phyloP scores from a whole-genome alignment of 768 basidiomycete genomes.

The Podaxis sp. region DNA sequence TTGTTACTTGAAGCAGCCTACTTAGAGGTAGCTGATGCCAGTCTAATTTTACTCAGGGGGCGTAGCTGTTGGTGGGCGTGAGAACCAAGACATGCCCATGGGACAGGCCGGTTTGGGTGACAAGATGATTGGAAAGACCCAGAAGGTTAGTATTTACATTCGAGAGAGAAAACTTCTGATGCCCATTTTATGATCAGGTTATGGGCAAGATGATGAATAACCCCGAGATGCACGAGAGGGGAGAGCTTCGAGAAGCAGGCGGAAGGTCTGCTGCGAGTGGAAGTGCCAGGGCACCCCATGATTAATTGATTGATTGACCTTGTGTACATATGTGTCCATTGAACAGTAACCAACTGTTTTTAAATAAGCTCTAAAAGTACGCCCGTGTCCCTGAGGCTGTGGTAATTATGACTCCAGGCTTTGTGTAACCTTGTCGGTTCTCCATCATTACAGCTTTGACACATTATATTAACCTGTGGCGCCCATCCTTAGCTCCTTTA shows the following conservation, averaged over 20 bases:
- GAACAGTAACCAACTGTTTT: not conserved
- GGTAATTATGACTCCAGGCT: too few relatives aligned
- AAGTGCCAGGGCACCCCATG: conserved; percentile 22
- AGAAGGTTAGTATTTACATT: conserved; percentile 36
- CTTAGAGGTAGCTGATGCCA: not conserved
- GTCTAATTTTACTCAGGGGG: conserved; percentile 21
- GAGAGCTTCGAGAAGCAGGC: conserved; percentile 43
- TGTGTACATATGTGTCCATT: not conserved
- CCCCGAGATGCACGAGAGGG: conserved; percentile 49
- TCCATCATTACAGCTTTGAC: not conserved
- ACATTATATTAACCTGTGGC: not conserved
- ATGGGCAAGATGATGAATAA: conserved; percentile 49
- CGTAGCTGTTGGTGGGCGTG: conserved; percentile 28
- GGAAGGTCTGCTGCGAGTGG: conserved; percentile 43
- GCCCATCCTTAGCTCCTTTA: not conserved
- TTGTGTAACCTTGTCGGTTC: too few relatives aligned
- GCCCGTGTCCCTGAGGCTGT: not conserved
- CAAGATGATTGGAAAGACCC: conserved; percentile 54
- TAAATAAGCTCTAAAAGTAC: not conserved
- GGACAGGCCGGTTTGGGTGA: conserved; percentile 42
- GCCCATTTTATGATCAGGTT: not conserved
- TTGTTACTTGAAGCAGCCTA: not conserved
- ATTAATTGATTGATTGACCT: not conserved
- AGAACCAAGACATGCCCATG: conserved; percentile 24
- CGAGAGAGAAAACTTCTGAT: not conserved